Base-by-base conservation (phyloP, 148 eudicot species). In the Arbutus unedo region DNA sequence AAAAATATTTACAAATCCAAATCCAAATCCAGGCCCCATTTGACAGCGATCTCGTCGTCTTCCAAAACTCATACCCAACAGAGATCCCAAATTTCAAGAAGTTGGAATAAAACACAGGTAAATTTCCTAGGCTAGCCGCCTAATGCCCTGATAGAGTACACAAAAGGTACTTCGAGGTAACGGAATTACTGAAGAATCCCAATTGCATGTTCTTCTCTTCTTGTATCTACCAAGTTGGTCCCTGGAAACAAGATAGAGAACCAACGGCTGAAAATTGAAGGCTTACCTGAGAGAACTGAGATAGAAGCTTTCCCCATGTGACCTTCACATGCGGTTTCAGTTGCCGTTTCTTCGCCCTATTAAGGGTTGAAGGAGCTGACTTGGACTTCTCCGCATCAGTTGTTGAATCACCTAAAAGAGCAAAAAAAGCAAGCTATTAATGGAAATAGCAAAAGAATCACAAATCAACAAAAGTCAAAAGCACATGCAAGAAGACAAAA, bases 291-390 rank as follows among this genome's bases (percentile, higher is more conserved):
- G 98, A 86, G 66, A 83, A 91, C 91, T 94, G 94, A 23, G 99
- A 96, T 45, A 96, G 91, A 48, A 96, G 97, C 87, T 92, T 91
- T 51, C 92, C 98, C 99, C 98, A 96, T 2, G 95, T 91, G 44
- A 82, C 81, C 44, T 89, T 91, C 66, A 47, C 79, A 68, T 87
- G 88, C 6, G 77, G 82, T 68, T 86, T 89, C 81, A 78, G 47
- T 59, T 55, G 88, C 82, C 90, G 85, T 79, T 90, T 92, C 87
- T 91, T 88, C 4, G 87, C 84, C 64, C 94, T 85, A 87, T 89
- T 94, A 66, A 76, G 81, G 1, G 70, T 54, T 3, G 79, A 49
- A 72, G 74, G 79, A 59, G 48, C 84, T 3, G 82, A 15, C 84
- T 92, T 92, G 3, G 83, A 84, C 68, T 84, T 90, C 86, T 89